These are phyloP conservation scores for Populus deltoides DNA, from an alignment of 345 rosid genomes.

Conservation along the genomic window DNA sequence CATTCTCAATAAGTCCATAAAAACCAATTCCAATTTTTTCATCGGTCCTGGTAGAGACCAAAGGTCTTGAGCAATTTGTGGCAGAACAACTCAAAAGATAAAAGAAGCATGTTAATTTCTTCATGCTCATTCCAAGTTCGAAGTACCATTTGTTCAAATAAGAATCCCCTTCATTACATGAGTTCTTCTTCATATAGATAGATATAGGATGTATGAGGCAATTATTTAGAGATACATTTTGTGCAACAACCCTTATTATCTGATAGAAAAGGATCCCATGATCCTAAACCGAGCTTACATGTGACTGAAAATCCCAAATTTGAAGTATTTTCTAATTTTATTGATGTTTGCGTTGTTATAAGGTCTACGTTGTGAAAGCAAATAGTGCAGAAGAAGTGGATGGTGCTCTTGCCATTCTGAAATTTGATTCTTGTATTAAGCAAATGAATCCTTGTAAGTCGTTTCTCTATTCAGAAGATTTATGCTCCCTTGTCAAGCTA, in stretches of 20 bases:
- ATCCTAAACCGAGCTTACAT: too few relatives aligned
- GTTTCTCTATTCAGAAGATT: neutral
- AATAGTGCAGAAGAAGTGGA: constrained; percentile 33
- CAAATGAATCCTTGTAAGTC: constrained; percentile 23
- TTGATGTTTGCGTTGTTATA: neutral
- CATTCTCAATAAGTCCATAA: too few relatives aligned
- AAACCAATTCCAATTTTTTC: too few relatives aligned
- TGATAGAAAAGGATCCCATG: neutral
- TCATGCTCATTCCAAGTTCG: too few relatives aligned
- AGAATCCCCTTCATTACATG: neutral
- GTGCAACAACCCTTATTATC: neutral
- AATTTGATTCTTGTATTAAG: constrained; percentile 18
- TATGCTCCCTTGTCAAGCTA: neutral
- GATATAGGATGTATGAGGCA: neutral
- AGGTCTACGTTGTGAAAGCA: constrained; percentile 42
- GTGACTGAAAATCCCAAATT: too few relatives aligned
- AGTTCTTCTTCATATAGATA: neutral
- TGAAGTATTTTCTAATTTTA: too few relatives aligned
- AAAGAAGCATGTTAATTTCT: too few relatives aligned
- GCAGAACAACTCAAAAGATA: too few relatives aligned
- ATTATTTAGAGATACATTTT: neutral
- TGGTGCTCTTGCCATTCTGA: constrained; percentile 38
- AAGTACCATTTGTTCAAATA: too few relatives aligned
- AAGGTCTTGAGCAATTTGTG: too few relatives aligned
- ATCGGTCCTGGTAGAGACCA: too few relatives aligned